Conservation (phyloP, 352 stramenopile species). For the Phytophthora multivora region DNA sequence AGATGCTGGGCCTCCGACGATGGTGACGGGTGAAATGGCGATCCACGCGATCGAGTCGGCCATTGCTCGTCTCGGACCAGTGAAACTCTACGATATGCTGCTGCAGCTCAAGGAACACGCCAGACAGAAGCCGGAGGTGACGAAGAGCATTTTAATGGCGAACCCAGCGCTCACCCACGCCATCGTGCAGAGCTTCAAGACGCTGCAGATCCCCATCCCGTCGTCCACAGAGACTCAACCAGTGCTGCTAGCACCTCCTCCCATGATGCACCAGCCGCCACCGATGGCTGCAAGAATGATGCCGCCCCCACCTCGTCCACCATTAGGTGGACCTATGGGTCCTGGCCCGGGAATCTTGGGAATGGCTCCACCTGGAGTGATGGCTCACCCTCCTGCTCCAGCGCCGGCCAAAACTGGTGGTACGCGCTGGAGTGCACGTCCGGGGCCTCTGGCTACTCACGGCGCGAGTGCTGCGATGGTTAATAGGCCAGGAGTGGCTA, state of each 20-base stretch:
- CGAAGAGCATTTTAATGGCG: slow-evolving; percentile 73
- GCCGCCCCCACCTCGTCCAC: slow-evolving; percentile 37
- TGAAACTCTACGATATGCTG: slow-evolving; percentile 89
- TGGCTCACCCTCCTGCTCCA: slow-evolving; percentile 27
- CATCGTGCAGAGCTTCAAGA: slow-evolving; percentile 87
- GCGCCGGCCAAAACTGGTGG: slow-evolving; percentile 50
- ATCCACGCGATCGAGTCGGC: slow-evolving; percentile 82
- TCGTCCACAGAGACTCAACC: slow-evolving; percentile 56
- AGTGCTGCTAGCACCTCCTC: slow-evolving; percentile 46
- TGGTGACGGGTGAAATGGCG: slow-evolving; percentile 75
- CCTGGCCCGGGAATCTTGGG: slow-evolving; percentile 51
- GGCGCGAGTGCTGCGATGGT: slow-evolving; percentile 25
- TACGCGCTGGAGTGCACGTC: slow-evolving; percentile 73
- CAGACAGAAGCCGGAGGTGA: slow-evolving; percentile 74
- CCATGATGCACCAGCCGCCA: slow-evolving; percentile 40
- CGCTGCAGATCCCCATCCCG: slow-evolving; percentile 81
- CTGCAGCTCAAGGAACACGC: slow-evolving; percentile 80
- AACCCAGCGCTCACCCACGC: slow-evolving; percentile 85
- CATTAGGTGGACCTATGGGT: slow-evolving; percentile 35
- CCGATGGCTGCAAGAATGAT: slow-evolving; percentile 41
- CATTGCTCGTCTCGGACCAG: slow-evolving; percentile 63
- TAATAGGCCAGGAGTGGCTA: slow-evolving; percentile 23
- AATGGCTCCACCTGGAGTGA: slow-evolving; percentile 46
- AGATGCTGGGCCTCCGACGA: slow-evolving; percentile 30
- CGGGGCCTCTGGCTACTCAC: slow-evolving; percentile 48